Conservation (phyloP, 371 early-diverging fungal species). For the Fennellomyces sp. region DNA sequence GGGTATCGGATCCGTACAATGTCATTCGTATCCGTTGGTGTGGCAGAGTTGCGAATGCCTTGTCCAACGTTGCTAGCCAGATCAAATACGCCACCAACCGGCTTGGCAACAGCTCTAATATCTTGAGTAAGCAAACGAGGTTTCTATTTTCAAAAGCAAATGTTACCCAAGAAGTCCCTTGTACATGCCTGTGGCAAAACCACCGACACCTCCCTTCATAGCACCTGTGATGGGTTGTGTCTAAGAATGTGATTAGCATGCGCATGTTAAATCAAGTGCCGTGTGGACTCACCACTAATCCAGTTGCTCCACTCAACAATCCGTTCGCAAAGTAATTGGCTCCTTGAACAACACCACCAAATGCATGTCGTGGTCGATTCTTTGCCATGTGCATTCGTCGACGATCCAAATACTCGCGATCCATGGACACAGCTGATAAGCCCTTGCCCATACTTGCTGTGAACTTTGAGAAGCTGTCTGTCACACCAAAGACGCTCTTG, state of each 20-base stretch:
- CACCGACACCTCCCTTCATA: constrained; percentile 87
- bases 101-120: constrained; percentile 81
- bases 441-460: constrained; percentile 97
- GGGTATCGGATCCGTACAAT: constrained; percentile 80
- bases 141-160: not conserved
- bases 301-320: constrained; percentile 89
- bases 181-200: constrained; percentile 96
- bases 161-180: constrained; percentile 91
- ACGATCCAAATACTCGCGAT: constrained; percentile 87
- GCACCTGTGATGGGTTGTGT: constrained; percentile 95
- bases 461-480: constrained; percentile 94
- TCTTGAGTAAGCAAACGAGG: not conserved
- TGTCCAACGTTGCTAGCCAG: constrained; percentile 77
- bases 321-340: constrained; percentile 86
- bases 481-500: constrained; percentile 96
- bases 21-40: constrained; percentile 85
- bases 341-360: constrained; percentile 90
- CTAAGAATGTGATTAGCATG: too few species aligned
- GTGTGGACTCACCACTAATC: constrained; percentile 53
- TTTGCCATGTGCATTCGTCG: constrained; percentile 79
- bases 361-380: constrained; percentile 92
- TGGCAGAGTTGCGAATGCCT: constrained; percentile 95
- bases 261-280: not conserved
- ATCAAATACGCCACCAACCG: constrained; percentile 87
- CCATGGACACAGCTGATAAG: constrained; percentile 94